These are phyloP conservation scores for Geoglossum glabrum DNA, from an alignment of 495 filamentous ascomycete species.

Conservation along the genomic window DNA sequence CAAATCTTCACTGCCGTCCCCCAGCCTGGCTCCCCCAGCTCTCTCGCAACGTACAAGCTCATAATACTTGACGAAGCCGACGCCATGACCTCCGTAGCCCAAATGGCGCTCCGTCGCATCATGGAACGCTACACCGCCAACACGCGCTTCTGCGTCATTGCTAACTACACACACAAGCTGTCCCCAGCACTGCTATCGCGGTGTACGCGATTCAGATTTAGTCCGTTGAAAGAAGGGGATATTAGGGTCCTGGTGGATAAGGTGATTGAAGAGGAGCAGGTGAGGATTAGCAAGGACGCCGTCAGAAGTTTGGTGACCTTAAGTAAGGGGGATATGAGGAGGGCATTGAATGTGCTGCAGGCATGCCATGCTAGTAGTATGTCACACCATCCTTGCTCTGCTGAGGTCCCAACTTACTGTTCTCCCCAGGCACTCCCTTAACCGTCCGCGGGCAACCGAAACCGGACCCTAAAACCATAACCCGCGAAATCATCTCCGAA, in stretches of 20 bases:
- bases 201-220: slow-evolving; percentile 91
- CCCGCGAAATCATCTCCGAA: slow-evolving; percentile 72
- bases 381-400: slow-evolving; percentile 5
- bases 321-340: slow-evolving; percentile 89
- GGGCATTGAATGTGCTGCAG: slow-evolving; percentile 87
- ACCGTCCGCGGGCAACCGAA: slow-evolving; percentile 42
- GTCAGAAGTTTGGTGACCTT: slow-evolving; percentile 62
- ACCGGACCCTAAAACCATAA: slow-evolving; percentile 19
- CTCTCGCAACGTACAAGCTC: slow-evolving; percentile 68
- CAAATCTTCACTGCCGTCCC: slow-evolving; percentile 42
- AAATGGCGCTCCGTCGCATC: slow-evolving; percentile 90
- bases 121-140: slow-evolving; percentile 99
- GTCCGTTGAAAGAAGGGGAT: slow-evolving; percentile 70
- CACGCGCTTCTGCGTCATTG: slow-evolving; percentile 94
- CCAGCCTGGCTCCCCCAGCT: slow-evolving; percentile 23
- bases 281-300: slow-evolving; percentile 65
- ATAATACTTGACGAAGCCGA: slow-evolving; percentile 97
- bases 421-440: slow-evolving; percentile 40
- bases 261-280: slow-evolving; percentile 71
- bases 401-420: not conserved
- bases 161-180: slow-evolving; percentile 99
- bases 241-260: slow-evolving; percentile 69
- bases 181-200: slow-evolving; percentile 79
- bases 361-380: slow-evolving; percentile 86
- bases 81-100: slow-evolving; percentile 89